These are phyloP conservation scores for Scutellaria baicalensis DNA, from an alignment of 257 asterid genomes.

Conservation along the genomic window DNA sequence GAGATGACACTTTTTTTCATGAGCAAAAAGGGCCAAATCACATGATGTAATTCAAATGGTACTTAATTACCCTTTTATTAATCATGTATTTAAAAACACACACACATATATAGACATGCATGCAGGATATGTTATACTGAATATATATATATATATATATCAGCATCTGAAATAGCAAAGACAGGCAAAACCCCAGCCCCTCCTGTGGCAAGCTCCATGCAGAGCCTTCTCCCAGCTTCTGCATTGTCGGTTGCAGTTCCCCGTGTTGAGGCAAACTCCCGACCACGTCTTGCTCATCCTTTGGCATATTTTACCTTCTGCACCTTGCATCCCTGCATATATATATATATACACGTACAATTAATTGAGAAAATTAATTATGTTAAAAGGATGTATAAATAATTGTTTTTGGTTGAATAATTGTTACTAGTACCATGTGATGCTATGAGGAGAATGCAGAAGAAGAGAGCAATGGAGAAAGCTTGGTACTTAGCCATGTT, in stretches of 20 bases:
- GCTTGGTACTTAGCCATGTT: constrained; percentile 19
- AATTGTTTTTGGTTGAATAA: too few relatives aligned
- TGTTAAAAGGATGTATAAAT: too few relatives aligned
- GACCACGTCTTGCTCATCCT: constrained; percentile 36
- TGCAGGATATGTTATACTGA: neutral
- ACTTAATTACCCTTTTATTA: too few relatives aligned
- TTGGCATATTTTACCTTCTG: constrained; percentile 23
- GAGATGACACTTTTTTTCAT: too few relatives aligned
- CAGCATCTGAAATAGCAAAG: constrained; percentile 30
- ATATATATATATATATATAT: neutral
- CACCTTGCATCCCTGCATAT: constrained; percentile 20
- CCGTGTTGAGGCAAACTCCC: constrained; percentile 13
- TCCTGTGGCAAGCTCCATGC: constrained; percentile 35
- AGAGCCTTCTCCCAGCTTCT: constrained; percentile 27
- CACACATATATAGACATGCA: too few relatives aligned
- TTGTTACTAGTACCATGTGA: too few relatives aligned
- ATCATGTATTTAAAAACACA: too few relatives aligned
- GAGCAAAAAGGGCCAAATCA: too few relatives aligned
- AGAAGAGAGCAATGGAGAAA: constrained; percentile 23
- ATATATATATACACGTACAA: too few relatives aligned
- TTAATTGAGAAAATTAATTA: too few relatives aligned
- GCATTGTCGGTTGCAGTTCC: constrained; percentile 35
- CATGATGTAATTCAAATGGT: too few relatives aligned
- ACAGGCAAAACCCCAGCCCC: constrained; percentile 28
- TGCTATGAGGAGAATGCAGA: constrained; percentile 30